Evolutionary conservation across 805 yeast genomes (phyloP).

Genomic region (Candida incommunis): DNA sequence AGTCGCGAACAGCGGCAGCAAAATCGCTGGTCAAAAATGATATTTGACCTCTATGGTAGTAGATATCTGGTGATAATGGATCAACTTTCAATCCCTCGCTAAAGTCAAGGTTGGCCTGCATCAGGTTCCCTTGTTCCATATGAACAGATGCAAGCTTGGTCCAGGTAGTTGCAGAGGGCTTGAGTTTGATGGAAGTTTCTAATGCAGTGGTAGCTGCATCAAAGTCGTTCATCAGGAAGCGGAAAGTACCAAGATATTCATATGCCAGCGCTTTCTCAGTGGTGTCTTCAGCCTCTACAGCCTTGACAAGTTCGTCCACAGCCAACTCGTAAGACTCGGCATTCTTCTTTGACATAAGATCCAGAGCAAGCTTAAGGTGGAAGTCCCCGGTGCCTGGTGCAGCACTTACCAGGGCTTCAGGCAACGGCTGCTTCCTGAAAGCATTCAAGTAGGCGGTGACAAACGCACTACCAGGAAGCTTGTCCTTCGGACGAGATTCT

Average conservation of each 20-base stretch:
- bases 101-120: conserved; percentile 52
- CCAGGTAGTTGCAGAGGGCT: conserved; percentile 64
- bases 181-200: conserved; percentile 46
- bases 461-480: conserved; percentile 38
- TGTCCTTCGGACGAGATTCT: conserved; percentile 33
- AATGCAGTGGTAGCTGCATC: conserved; percentile 49
- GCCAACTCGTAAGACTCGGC: conserved; percentile 50
- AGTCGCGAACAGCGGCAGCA: conserved; percentile 56
- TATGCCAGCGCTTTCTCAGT: conserved; percentile 47
- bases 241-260: conserved; percentile 74
- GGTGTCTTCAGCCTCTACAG: conserved; percentile 14
- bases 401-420: conserved; percentile 32
- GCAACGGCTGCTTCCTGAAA: conserved; percentile 44
- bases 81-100: conserved; percentile 55
- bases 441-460: conserved; percentile 80
- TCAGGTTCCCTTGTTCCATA: conserved; percentile 61
- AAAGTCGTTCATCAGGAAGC: conserved; percentile 66
- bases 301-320: conserved; percentile 28
- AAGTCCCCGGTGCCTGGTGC: conserved; percentile 43
- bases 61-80: conserved; percentile 63
- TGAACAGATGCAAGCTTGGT: conserved; percentile 68
- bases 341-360: conserved; percentile 33
- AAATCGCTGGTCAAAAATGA: conserved; percentile 68
- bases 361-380: conserved; percentile 51
- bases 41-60: conserved; percentile 91